These are phyloP conservation scores for Dictyostelium firmibasis DNA, from an alignment of 78 protist species.

Conservation along the genomic window DNA sequence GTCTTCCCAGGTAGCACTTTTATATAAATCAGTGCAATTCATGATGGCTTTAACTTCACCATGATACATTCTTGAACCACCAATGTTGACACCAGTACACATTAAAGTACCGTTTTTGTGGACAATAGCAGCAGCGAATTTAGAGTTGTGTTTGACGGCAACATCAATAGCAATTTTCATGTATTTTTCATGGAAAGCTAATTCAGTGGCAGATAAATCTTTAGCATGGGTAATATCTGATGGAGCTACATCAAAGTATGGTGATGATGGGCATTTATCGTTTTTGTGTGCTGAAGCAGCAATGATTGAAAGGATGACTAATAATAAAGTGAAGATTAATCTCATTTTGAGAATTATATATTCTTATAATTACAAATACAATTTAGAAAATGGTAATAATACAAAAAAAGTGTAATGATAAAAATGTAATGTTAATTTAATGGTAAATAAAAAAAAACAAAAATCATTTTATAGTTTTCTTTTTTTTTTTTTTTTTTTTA, in stretches of 20 bases:
- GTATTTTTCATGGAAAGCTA: conserved; percentile 31
- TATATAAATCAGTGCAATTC: background rate
- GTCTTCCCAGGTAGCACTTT: conserved; percentile 22
- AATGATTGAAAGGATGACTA: background rate
- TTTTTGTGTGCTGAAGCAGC: background rate
- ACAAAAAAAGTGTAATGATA: background rate
- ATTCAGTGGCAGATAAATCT: conserved; percentile 23
- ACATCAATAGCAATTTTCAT: conserved; percentile 24
- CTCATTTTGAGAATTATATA: background rate
- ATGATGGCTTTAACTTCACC: conserved; percentile 54
- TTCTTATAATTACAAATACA: background rate
- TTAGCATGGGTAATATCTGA: background rate
- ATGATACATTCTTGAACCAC: conserved; percentile 20
- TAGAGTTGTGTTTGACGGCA: background rate
- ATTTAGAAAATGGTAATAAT: background rate
- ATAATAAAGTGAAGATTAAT: background rate
- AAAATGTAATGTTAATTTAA: no score
- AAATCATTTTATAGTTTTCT: background rate
- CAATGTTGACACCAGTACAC: conserved; percentile 27
- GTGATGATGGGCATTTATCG: background rate
- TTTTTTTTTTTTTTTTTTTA: no score
- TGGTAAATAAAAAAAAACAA: no score
- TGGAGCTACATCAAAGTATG: conserved; percentile 3
- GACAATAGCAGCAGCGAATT: conserved; percentile 36
- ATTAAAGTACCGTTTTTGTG: conserved; percentile 16